phyloP scores from a whole-genome alignment of 2,329 filamentous ascomycete genomes.

The Colletotrichum ledebouriae region DNA sequence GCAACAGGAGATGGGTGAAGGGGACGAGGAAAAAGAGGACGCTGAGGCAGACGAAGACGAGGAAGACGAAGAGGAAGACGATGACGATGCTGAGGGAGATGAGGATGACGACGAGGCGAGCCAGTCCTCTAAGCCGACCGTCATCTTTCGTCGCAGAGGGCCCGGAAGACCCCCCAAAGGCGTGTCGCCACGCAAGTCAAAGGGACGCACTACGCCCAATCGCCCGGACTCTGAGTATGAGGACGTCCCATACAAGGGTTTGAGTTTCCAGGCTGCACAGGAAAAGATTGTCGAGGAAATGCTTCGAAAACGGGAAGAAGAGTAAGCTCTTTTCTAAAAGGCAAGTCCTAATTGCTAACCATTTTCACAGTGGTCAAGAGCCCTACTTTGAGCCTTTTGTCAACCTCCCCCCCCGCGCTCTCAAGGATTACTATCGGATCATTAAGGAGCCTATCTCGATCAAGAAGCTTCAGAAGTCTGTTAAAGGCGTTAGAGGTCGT shows the following conservation, averaged over 20 bases:
- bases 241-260: conserved; percentile 74
- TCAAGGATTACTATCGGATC: conserved; percentile 89
- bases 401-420: conserved; percentile 78
- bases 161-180: conserved; percentile 53
- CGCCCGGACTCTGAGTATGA: conserved; percentile 68
- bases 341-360: conserved; percentile 22
- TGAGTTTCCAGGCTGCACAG: conserved; percentile 86
- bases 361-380: conserved; percentile 71
- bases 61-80: conserved; percentile 48
- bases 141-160: conserved; percentile 55
- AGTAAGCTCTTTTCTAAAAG: conserved; percentile 59
- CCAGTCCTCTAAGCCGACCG: conserved; percentile 49
- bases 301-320: conserved; percentile 75
- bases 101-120: conserved; percentile 51
- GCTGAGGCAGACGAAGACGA: conserved; percentile 45
- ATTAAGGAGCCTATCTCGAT: conserved; percentile 87
- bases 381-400: conserved; percentile 81
- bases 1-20: conserved; percentile 49
- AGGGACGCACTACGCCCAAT: conserved; percentile 52
- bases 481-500: conserved; percentile 79
- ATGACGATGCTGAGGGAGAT: conserved; percentile 49
- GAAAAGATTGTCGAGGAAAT: conserved; percentile 86
- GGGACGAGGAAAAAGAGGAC: conserved; percentile 46
- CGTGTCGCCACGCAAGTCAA: conserved; percentile 48
- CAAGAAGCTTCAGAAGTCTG: conserved; percentile 80